Base-by-base conservation (phyloP, 2,329 filamentous ascomycete species). In the Diplodia sapinea region DNA sequence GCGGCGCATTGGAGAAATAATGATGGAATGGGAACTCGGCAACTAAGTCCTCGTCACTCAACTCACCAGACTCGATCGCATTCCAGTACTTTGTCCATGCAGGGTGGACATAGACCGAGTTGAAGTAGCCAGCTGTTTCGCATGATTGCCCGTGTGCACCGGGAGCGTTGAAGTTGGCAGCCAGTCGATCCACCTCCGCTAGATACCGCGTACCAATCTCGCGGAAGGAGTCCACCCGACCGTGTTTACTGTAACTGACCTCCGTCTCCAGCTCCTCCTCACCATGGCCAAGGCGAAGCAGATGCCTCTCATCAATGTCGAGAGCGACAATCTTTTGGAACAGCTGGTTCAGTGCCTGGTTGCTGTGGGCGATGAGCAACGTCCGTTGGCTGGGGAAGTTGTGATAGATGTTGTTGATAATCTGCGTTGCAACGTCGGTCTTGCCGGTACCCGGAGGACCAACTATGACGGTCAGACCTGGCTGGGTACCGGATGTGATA, bases 401-500 rank as follows among this genome's bases (percentile, higher is more conserved):
- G 82, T 98, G 94, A 76, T 99, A 99, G 73, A 99, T 91, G 78
- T 98, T 97, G 82, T 92, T 97, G 81, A 99, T 99, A 77, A 98
- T 96, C 79, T 99, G 95, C 4, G 94, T 97, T 57, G 93, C 94
- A 65, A 99, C 95, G 79, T 99, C 95, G n/a, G 95, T 99, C 83
- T 99, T 99, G 70, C 96, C 95, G 7, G 95, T 99, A 66, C 95
- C 95, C 8, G 95, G 95, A 65, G 95, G 95, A 0, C 95, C 95
- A 70, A 99, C 92, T 72, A 99, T 91, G 57, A 99, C 87, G 1
- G 94, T 97, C 63, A 99, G 84, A 23, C 96, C 95, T 43, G 95
- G 94, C 74, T 99, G 96, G 7, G 92, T 94, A 23, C 95, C 95
- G 50, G 94, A 97, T 69, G 91, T 89, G 74, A 99, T 95, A 31